A percentile compares a stretch with the other conserved stretches of the same genome.
Evolutionary conservation across 2,329 filamentous ascomycete species (phyloP).

Genomic region (Dactylellina cionopaga): DNA sequence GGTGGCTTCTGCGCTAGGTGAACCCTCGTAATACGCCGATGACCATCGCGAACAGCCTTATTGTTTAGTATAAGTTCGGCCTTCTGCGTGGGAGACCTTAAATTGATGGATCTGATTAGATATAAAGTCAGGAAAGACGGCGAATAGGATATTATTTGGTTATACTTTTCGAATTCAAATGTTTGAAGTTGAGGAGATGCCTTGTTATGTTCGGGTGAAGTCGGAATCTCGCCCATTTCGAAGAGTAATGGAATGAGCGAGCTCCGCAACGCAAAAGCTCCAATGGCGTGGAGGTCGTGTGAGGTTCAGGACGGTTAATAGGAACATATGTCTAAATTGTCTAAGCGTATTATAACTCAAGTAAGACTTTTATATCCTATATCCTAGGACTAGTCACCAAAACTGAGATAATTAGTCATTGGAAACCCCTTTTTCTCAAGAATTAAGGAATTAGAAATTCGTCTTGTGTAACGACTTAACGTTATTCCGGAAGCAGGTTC

Average conservation of each 20-base stretch:
- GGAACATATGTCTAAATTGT: background rate
- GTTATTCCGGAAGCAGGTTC: conserved; percentile 2
- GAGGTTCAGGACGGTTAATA: no score
- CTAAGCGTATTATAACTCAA: no score
- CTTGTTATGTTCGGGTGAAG: conserved; percentile 23
- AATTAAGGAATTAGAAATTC: no score
- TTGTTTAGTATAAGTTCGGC: conserved; percentile 24
- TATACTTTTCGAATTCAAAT: no score
- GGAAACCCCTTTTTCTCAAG: background rate
- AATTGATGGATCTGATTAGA: conserved; percentile 50
- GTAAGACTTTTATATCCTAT: no score
- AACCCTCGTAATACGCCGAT: conserved; percentile 46
- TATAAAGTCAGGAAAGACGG: conserved; percentile 15
- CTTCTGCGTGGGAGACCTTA: conserved; percentile 25
- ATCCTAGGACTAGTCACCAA: background rate
- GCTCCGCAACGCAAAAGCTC: conserved; percentile 28
- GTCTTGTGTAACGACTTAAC: background rate
- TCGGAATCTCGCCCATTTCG: conserved; percentile 20
- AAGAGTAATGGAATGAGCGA: background rate
- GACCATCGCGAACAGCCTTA: background rate
- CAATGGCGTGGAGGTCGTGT: conserved; percentile 23
- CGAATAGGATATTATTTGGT: conserved; percentile 10
- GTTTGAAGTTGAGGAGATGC: background rate
- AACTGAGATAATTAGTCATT: no score
- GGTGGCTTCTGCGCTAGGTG: conserved; percentile 2